These are phyloP conservation scores for Mortierella antarctica DNA, from an alignment of 192 early-diverging fungal species.

Conservation along the genomic window DNA sequence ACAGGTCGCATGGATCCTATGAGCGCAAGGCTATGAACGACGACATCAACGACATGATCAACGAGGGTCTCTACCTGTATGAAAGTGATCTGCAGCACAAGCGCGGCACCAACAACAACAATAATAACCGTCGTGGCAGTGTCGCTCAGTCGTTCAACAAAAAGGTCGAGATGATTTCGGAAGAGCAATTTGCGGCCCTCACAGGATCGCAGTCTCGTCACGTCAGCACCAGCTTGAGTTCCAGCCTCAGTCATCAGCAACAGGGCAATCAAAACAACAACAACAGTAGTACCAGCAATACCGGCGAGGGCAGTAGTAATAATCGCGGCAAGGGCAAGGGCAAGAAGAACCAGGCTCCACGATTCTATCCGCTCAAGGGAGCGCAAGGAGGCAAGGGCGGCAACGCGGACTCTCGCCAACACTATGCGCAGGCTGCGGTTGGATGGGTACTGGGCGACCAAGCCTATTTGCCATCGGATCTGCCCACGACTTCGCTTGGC, in stretches of 20 bases:
- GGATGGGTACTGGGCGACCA: constrained; percentile 81
- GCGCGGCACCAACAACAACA: constrained; percentile 53
- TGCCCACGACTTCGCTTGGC: constrained; percentile 20
- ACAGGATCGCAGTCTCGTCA: constrained; percentile 44
- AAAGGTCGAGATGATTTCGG: constrained; percentile 70
- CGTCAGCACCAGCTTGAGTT: constrained; percentile 15
- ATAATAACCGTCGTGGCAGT: constrained; percentile 4
- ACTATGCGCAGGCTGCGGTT: constrained; percentile 73
- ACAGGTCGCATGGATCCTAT: constrained; percentile 76
- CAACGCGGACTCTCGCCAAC: constrained; percentile 68
- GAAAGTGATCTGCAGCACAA: constrained; percentile 74
- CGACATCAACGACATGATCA: constrained; percentile 92
- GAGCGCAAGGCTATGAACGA: constrained; percentile 82
- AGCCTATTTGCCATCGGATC: constrained; percentile 56
- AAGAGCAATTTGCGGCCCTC: constrained; percentile 66
- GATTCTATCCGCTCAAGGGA: constrained; percentile 65
- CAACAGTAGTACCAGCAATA: constrained; percentile 11
- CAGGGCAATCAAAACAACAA: constrained; percentile 11
- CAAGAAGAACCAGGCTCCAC: constrained; percentile 54
- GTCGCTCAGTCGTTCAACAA: constrained; percentile 26
- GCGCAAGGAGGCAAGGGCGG: constrained; percentile 37
- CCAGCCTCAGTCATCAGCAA: neutral
- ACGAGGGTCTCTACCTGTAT: constrained; percentile 91
- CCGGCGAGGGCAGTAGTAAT: constrained; percentile 11
- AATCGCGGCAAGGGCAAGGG: constrained; percentile 21